Conservation (phyloP, 371 early-diverging fungal genomes). For the Rhizopus arrhizus region DNA sequence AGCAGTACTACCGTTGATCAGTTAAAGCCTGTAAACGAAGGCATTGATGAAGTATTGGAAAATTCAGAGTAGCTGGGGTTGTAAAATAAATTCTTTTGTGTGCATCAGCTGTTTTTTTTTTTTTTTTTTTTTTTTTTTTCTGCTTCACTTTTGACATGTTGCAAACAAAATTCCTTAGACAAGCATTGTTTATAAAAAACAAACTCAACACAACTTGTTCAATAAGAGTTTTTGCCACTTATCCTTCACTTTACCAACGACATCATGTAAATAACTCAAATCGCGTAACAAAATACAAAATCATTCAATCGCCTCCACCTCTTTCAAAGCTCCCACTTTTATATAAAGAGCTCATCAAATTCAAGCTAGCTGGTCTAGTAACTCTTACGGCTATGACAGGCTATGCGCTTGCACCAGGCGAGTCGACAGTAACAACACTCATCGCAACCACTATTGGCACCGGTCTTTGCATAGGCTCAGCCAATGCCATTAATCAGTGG, state of each 20-base stretch:
- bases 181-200: background rate
- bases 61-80: slow-evolving; percentile 8
- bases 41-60: slow-evolving; percentile 47
- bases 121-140: slow-evolving; percentile 3
- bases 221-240: slow-evolving; percentile 3
- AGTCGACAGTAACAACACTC: slow-evolving; percentile 67
- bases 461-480: slow-evolving; percentile 86
- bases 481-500: slow-evolving; percentile 96
- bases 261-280: slow-evolving; percentile 8
- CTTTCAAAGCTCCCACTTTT: slow-evolving; percentile 47
- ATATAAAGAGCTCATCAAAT: slow-evolving; percentile 74
- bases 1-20: slow-evolving; percentile 21
- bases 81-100: no score
- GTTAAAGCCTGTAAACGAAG: slow-evolving; percentile 51
- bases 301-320: slow-evolving; percentile 37
- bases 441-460: slow-evolving; percentile 89
- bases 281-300: slow-evolving; percentile 47
- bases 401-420: slow-evolving; percentile 90
- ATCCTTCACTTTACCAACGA: slow-evolving; percentile 8
- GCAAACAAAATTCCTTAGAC: background rate
- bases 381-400: slow-evolving; percentile 94
- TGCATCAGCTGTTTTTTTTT: background rate
- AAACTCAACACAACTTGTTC: background rate
- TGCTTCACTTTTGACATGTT: background rate
- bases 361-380: slow-evolving; percentile 86